Evolutionary conservation across 2,329 filamentous ascomycete genomes (phyloP), one percentile per base, ranked within the genome.

Genomic region (Claviceps arundinis): DNA sequence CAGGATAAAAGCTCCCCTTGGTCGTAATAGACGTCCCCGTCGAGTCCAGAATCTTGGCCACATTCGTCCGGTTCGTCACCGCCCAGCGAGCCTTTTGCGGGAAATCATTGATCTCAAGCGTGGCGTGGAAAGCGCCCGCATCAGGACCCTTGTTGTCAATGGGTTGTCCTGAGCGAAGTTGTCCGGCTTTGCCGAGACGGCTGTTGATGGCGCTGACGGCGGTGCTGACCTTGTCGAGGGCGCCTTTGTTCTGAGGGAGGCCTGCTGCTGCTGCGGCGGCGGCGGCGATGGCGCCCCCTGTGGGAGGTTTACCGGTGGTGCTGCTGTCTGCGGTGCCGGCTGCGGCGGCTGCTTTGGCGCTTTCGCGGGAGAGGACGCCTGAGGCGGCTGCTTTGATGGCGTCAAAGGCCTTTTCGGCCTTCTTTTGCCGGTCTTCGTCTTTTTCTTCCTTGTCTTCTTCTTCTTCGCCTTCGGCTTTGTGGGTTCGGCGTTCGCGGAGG

Each of bases 141-240:
- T 98, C 93, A 0, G 93, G 93, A 1, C 93, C 93, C 69, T 96
- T 96, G 72, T 98, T 98, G 73, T 98, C 93, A 64, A 96, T 94
- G 7, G 93, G 89, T 56, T 95, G 90, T 14, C 93, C 93, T 4
- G 88, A 85, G 55, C 93, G 85, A 61, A 96, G 84, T 65, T 93
- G 86, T 38, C 90, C 90, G 37, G 89, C 88, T 60, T 89, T 88
- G 62, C 88, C 91, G 41, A 98, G 78, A 58, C 93, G 89, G 55
- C 84, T 84, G 67, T 95, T 90, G 70, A 98, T 95, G 66, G 85
- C 86, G 60, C 84, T 89, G 60, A 93, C 89, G 5, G 91, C 91
- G n/a, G 87, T 87, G 54, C 85, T 85, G 54, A 93, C 91, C 72
- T 87, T 88, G 68, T 94, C 89, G 56, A 95, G 75, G 17, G 87